phyloP scores from a whole-genome alignment of 345 rosid genomes.

The Brassica incana region DNA sequence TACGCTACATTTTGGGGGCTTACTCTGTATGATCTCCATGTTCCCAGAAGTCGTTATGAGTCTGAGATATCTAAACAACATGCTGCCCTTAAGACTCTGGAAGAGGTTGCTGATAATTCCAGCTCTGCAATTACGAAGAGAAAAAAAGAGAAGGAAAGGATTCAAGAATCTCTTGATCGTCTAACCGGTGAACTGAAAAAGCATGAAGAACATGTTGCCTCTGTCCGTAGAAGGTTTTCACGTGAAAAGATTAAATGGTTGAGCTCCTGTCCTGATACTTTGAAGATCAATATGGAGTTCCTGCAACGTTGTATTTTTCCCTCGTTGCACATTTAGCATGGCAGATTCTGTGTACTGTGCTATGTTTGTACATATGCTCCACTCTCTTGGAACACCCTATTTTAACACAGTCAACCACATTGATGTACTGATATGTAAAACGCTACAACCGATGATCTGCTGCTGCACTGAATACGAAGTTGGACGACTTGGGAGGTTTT shows the following conservation, averaged over 20 bases:
- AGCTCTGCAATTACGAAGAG: constrained; percentile 92
- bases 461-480: constrained; percentile 99
- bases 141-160: constrained; percentile 98
- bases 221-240: constrained; percentile 85
- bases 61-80: constrained; percentile 95
- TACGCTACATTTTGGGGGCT: constrained; percentile 99
- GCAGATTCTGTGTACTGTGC: constrained; percentile 99
- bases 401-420: constrained; percentile 99
- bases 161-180: constrained; percentile 97
- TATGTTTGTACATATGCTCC: constrained; percentile 96
- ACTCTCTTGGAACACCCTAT: constrained; percentile 95
- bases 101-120: constrained; percentile 93
- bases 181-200: constrained; percentile 73
- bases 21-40: constrained; percentile 92
- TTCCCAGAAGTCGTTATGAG: constrained; percentile 90
- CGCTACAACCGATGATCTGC: constrained; percentile 99
- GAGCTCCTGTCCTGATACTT: constrained; percentile 96
- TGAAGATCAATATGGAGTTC: constrained; percentile 99
- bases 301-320: constrained; percentile 98
- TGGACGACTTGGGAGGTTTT: constrained; percentile 93
- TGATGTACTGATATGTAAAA: constrained; percentile 94
- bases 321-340: constrained; percentile 99
- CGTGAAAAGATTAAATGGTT: constrained; percentile 95
- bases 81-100: constrained; percentile 90
- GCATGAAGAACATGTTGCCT: constrained; percentile 95